Percentiles rank a stretch among this genome's conserved stretches.
These are phyloP conservation scores for Sporothrix inflata DNA, from an alignment of 2,329 filamentous ascomycete species.

Conservation along the genomic window DNA sequence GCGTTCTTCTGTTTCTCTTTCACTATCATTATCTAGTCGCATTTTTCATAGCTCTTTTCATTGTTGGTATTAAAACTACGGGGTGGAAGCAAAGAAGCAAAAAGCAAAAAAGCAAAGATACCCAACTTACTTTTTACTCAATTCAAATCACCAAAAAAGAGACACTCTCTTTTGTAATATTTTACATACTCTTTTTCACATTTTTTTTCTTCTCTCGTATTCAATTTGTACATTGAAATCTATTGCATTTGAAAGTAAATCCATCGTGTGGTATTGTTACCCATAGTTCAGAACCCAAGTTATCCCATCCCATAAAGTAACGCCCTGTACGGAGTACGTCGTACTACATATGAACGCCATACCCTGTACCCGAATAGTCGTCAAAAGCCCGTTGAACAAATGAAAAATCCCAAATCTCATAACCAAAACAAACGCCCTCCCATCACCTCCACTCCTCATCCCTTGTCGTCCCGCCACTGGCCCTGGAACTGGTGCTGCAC, in stretches of 20 bases:
- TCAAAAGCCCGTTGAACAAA: background rate
- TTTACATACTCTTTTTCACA: background rate
- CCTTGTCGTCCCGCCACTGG: conserved; percentile 30
- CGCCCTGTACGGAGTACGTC: too few species aligned
- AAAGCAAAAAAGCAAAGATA: conserved; percentile 21
- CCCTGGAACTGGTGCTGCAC: conserved; percentile 31
- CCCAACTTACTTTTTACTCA: conserved; percentile 5
- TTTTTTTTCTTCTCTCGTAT: background rate
- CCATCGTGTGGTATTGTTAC: background rate
- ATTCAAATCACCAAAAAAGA: background rate
- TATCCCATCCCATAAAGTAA: background rate
- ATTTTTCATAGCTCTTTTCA: background rate
- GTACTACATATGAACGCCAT: too few species aligned
- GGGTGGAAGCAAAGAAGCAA: conserved; percentile 20
- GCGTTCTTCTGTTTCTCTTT: conserved; percentile 11
- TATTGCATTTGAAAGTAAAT: background rate
- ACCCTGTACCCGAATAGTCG: background rate
- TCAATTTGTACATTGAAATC: background rate
- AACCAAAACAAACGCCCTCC: background rate
- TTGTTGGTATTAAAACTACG: background rate
- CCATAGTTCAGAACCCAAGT: background rate
- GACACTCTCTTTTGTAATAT: background rate
- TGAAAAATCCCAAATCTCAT: background rate
- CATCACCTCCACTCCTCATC: background rate
- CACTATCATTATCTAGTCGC: background rate